Evolutionary conservation across 1,284 basidiomycete genomes (phyloP), one percentile per base, ranked within the genome.

Genomic region (Pyrrhoderma noxium): DNA sequence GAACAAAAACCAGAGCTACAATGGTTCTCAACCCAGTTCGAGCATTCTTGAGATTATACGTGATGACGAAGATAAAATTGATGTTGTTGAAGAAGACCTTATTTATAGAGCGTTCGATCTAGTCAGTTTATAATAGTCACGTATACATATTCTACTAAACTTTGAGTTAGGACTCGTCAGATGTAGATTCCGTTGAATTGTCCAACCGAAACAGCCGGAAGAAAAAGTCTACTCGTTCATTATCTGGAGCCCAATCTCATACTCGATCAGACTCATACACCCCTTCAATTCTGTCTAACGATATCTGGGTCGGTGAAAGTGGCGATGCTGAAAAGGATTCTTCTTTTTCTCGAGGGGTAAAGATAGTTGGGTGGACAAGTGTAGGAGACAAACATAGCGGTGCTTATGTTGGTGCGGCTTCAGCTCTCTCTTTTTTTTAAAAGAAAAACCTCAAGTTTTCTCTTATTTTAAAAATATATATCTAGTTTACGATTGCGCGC

Each of bases 311-410:
- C 7, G 76, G 71, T 0, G 81, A 85, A 55, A 71, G 68, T 0
- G 77, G 78, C 0, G 70, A 74, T 54, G 76, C 74, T 46, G 77
- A 77, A 0, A 70, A 74, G 54, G 75, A 73, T 49, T 58, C 60
- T 0, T 67, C 71, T 1, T 86, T 86, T 59, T 75, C 84, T 2
- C 70, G 77, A 40, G 75, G 78, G 57, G 81, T 85, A 2, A 68
- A 71, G 43, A 81, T 86, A 31, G 68, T 68, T 14, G 83, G 82
- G 0, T 86, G 83, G 83, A 80, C 77, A 14, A 78, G 71, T 55
- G 82, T 86, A 8, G 81, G 81, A 0, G 81, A 83, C 57, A 71
- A 70, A 46, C 68, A 69, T 0, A 75, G 77, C 16, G 80, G 80
- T 0, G 80, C 77, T 1, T 83, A 82, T 60, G 69, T 83, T 49